A percentile compares a stretch with the other conserved stretches of the same genome.
Conservation (phyloP, 2,329 filamentous ascomycete species). For the Cordyceps tenuipes region DNA sequence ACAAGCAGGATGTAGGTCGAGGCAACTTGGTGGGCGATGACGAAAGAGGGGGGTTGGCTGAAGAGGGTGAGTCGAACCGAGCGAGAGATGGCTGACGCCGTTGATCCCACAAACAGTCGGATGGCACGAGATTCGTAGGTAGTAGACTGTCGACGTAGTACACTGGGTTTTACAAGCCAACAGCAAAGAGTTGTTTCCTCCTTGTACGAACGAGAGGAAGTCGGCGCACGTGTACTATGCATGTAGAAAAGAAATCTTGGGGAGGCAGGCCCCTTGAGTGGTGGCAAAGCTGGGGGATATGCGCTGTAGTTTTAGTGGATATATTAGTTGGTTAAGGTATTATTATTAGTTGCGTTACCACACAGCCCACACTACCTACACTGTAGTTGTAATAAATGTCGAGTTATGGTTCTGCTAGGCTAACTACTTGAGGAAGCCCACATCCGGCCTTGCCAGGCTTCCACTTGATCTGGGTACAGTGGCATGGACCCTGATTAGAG, state of each 20-base stretch:
- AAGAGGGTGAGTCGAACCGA: background rate
- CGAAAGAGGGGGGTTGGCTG: conserved; percentile 2
- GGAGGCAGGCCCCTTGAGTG: background rate
- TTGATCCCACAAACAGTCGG: background rate
- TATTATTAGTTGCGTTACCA: background rate
- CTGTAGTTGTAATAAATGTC: background rate
- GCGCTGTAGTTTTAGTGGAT: background rate
- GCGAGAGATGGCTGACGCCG: background rate
- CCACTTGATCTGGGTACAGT: background rate
- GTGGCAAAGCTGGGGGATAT: conserved; percentile 11
- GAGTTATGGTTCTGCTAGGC: background rate
- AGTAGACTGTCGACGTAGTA: background rate
- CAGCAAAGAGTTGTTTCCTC: background rate
- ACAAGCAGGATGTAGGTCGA: background rate
- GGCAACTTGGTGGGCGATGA: background rate
- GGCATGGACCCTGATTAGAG: background rate
- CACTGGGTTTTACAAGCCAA: background rate
- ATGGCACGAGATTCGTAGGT: background rate
- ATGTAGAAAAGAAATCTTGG: conserved; percentile 1
- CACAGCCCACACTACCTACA: no score
- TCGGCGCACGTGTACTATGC: no score
- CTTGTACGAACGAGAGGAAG: background rate
- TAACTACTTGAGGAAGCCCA: background rate
- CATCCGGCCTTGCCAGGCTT: background rate
- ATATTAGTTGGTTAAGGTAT: background rate